Evolutionary conservation across 352 stramenopile species (phyloP).

Genomic region (Pythium diclinum): DNA sequence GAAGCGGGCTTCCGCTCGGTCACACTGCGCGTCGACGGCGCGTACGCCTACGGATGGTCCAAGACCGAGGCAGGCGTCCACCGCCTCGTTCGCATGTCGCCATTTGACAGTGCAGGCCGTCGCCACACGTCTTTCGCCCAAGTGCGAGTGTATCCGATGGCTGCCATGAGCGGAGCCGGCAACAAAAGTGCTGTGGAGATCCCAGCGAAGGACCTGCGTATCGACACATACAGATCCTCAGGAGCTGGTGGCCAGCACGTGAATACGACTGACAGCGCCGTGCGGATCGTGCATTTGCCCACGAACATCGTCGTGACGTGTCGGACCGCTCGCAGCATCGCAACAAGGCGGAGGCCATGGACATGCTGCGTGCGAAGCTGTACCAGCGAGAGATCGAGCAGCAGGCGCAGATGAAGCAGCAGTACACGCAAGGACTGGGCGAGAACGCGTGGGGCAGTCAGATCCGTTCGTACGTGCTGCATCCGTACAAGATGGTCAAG

Average conservation of each 20-base stretch:
- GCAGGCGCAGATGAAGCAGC: conserved; percentile 39
- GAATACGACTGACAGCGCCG: conserved; percentile 96
- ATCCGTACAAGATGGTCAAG: conserved; percentile 99
- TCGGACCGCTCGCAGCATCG: conserved; percentile 92
- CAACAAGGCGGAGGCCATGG: conserved; percentile 93
- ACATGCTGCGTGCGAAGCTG: conserved; percentile 72
- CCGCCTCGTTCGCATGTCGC: conserved; percentile 92
- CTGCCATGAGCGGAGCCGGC: conserved; percentile 24
- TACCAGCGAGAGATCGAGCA: conserved; percentile 68
- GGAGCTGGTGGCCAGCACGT: conserved; percentile 96
- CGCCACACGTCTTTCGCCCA: conserved; percentile 96
- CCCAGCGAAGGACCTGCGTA: conserved; percentile 86
- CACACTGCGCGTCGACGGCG: conserved; percentile 51
- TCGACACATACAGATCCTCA: conserved; percentile 93
- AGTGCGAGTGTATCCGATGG: conserved; percentile 73
- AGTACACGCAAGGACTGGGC: conserved; percentile 61
- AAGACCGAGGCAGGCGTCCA: conserved; percentile 95
- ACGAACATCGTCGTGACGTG: conserved; percentile 93
- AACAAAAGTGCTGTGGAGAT: conserved; percentile 49
- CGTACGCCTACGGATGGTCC: conserved; percentile 91
- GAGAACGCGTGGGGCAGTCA: conserved; percentile 84
- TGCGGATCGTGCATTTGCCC: conserved; percentile 95
- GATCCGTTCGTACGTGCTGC: conserved; percentile 97
- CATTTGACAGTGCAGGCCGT: conserved; percentile 92
- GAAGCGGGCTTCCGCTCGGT: conserved; percentile 69